Conservation (phyloP, 176 grass and related monocot species). For the Eragrostis curvula region DNA sequence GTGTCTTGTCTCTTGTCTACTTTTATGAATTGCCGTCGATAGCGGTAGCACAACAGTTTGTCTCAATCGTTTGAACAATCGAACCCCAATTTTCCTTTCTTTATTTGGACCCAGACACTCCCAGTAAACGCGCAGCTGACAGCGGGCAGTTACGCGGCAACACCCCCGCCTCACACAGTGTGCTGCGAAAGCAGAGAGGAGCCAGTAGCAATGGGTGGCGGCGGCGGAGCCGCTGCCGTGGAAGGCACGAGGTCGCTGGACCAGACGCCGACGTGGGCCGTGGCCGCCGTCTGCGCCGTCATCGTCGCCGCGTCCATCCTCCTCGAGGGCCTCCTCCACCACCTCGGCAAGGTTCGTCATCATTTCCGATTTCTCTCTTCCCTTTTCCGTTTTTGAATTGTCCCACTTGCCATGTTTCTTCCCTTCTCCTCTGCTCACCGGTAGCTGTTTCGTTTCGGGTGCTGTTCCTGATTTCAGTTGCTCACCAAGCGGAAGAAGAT, state of each 20-base stretch:
- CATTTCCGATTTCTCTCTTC: not conserved
- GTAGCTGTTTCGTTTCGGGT: not conserved
- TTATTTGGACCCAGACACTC: not conserved
- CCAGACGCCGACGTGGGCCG: slow-evolving; percentile 93
- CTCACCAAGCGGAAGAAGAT: slow-evolving; percentile 66
- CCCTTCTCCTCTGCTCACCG: not conserved
- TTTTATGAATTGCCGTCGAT: too few relatives aligned
- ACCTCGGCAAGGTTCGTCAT: slow-evolving; percentile 45
- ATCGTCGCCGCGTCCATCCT: slow-evolving; percentile 77
- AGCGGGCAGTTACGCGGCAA: not conserved
- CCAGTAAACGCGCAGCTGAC: not conserved
- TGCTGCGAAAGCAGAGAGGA: not conserved
- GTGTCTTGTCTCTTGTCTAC: too few relatives aligned
- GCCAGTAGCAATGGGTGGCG: slow-evolving; percentile 29
- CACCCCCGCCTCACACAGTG: not conserved
- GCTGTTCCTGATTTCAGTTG: slow-evolving; percentile 49
- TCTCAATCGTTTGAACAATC: not conserved
- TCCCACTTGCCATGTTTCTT: not conserved
- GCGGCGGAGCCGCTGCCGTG: not conserved
- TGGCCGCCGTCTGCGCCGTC: slow-evolving; percentile 65
- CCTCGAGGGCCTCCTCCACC: slow-evolving; percentile 77
- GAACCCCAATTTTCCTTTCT: not conserved
- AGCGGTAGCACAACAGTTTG: too few relatives aligned
- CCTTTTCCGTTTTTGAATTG: not conserved
- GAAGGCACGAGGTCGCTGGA: slow-evolving; percentile 60